Evolutionary conservation across 2,329 filamentous ascomycete species (phyloP), one percentile per base, ranked within the genome.

Genomic region (Chaetomiaceae sp.): DNA sequence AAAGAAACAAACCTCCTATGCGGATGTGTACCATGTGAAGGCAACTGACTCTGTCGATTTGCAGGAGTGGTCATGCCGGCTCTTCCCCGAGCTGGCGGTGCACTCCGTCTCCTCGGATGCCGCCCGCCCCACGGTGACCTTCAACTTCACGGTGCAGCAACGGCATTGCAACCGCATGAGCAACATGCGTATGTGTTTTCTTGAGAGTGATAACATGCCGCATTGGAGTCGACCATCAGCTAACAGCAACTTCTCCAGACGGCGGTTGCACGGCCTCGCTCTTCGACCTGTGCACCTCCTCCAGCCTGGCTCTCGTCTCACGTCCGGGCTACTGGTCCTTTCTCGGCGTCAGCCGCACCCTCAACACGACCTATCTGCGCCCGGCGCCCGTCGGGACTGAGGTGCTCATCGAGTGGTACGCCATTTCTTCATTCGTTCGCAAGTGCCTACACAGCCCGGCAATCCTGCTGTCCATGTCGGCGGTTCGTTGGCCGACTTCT

Each of bases 311-410:
- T 9, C 70, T 81, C 30, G 62, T 83, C 42, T 73, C 74, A 36
- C 67, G 67, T 18, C 76, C 76, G 0, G 83, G 80, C 6, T 79
- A 74, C 60, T 86, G 83, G 76, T 66, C 71, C 46, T 68, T 66
- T 32, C 70, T 81, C 19, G 83, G 84, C 30, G 82, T 88, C 20
- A 80, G 72, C 58, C 74, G 84, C 48, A 81, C 78, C 20, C 69
- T 88, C 44, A 79, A 75, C 56, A 73, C 84, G 34, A 85, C 80
- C 0, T 88, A 85, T 61, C 64, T 88, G 49, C 72, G 81, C 1
- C 83, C 84, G 1, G 71, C 76, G 3, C 75, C 76, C 1, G 58
- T 62, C 11, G 80, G 76, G 9, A 66, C 64, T 1, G 68, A 70
- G 53, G 65, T 80, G 8, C 56, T 76, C 17, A 59, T 86, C 35